Conservation (phyloP, 176 grass and related monocot genomes). For the Microstegium vimineum region DNA sequence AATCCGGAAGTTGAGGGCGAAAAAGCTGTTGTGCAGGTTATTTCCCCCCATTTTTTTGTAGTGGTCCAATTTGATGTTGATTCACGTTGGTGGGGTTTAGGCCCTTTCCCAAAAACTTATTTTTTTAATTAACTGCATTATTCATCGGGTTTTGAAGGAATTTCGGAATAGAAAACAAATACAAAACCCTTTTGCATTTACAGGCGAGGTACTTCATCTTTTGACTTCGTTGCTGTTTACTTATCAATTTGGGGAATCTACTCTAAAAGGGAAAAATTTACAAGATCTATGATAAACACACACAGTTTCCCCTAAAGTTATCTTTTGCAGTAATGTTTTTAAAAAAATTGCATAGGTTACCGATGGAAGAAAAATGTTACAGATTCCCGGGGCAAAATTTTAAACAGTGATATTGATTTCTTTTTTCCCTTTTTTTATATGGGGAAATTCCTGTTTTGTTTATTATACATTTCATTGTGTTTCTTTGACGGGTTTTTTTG, state of each 20-base stretch:
- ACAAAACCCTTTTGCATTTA: constrained; percentile 98
- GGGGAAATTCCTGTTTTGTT: neutral
- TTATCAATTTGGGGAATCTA: neutral
- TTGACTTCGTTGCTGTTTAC: neutral
- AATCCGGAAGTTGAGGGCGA: constrained; percentile 98
- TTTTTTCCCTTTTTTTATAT: neutral
- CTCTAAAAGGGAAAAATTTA: neutral
- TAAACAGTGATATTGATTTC: neutral
- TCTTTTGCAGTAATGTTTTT: neutral
- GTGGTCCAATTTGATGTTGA: neutral
- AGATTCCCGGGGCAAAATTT: neutral
- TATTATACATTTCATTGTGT: neutral
- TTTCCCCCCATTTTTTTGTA: constrained; percentile 12
- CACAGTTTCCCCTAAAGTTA: neutral
- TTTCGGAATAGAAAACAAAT: constrained; percentile 99
- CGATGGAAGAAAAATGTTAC: neutral
- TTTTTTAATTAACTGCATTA: neutral
- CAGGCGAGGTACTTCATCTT: constrained; percentile 72
- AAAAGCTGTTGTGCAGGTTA: constrained; percentile 98
- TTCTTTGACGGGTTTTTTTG: constrained; percentile 62
- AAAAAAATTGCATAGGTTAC: neutral
- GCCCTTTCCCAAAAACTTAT: neutral
- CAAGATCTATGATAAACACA: neutral
- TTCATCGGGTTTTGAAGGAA: constrained; percentile 94
- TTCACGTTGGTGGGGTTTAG: neutral